These are phyloP conservation scores for Aureobasidium sp. DNA, from an alignment of 2,329 filamentous ascomycete genomes.

Conservation along the genomic window DNA sequence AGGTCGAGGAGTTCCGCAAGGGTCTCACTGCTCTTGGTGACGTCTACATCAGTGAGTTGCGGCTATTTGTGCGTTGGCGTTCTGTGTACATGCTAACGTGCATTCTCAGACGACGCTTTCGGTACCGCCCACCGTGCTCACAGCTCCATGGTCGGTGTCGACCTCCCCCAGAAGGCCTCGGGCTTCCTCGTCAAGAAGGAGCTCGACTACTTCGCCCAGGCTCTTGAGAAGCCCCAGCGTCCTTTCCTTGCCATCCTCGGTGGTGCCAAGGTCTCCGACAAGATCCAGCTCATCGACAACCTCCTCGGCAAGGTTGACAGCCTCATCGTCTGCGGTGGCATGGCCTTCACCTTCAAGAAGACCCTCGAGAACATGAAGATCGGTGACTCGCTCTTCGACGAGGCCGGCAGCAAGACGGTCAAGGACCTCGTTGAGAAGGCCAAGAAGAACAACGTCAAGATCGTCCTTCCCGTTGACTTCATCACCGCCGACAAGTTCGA, in stretches of 20 bases:
- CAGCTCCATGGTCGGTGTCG: conserved; percentile 97
- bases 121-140: conserved; percentile 97
- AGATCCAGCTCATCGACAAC: conserved; percentile 99
- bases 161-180: conserved; percentile 92
- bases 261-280: conserved; percentile 97
- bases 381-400: conserved; percentile 85
- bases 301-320: conserved; percentile 96
- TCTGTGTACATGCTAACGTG: not conserved
- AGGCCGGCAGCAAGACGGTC: conserved; percentile 88
- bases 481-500: conserved; percentile 93
- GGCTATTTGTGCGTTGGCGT: not conserved
- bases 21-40: conserved; percentile 90
- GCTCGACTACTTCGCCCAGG: conserved; percentile 98
- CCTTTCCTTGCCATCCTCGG: conserved; percentile 98
- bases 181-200: conserved; percentile 99
- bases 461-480: conserved; percentile 91
- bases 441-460: conserved; percentile 90
- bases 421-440: conserved; percentile 85
- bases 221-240: conserved; percentile 83
- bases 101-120: conserved; percentile 77
- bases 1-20: conserved; percentile 91
- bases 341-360: conserved; percentile 99
- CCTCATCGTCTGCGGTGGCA: conserved; percentile 91
- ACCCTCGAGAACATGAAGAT: conserved; percentile 87
- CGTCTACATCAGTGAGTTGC: conserved; percentile 80